Evolutionary conservation across 352 stramenopile species (phyloP).

Genomic region (Globisporangium yorkense): DNA sequence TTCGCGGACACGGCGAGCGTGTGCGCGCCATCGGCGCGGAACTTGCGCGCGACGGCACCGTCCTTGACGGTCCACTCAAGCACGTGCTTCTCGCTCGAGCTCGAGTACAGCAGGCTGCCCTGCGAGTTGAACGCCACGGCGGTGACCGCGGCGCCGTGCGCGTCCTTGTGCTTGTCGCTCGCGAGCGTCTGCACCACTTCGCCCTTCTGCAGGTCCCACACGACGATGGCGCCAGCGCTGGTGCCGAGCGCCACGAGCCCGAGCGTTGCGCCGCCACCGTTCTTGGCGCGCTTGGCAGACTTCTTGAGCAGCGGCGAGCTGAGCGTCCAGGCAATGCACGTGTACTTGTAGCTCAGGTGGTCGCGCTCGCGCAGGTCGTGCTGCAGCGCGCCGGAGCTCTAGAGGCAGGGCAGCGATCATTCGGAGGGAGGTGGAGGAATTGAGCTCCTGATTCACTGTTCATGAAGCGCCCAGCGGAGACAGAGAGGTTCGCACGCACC

Average conservation of each 20-base stretch:
- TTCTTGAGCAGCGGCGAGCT: slow-evolving; percentile 26
- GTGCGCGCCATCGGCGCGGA: slow-evolving; percentile 58
- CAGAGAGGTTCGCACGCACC: slow-evolving; percentile 21
- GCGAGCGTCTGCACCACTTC: slow-evolving; percentile 60
- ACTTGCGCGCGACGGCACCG: slow-evolving; percentile 49
- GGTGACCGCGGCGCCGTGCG: slow-evolving; percentile 37
- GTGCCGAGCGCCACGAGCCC: slow-evolving; percentile 70
- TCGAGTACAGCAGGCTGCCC: slow-evolving; percentile 61
- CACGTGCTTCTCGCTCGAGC: slow-evolving; percentile 68
- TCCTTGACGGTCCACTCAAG: slow-evolving; percentile 71
- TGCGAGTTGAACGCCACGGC: slow-evolving; percentile 72
- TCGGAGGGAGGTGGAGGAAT: background rate
- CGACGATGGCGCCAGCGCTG: slow-evolving; percentile 51
- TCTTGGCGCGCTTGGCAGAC: slow-evolving; percentile 43
- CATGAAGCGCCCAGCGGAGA: background rate
- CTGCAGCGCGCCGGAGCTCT: slow-evolving; percentile 52
- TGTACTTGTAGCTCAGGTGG: slow-evolving; percentile 83
- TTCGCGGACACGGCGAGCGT: slow-evolving; percentile 57
- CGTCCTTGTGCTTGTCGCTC: slow-evolving; percentile 35
- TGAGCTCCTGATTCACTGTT: too few relatives aligned
- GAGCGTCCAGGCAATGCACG: slow-evolving; percentile 61
- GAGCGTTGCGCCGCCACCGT: slow-evolving; percentile 11
- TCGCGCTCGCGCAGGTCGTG: slow-evolving; percentile 81
- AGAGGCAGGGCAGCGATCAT: background rate
- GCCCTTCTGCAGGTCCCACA: slow-evolving; percentile 70